A percentile compares a stretch with the other conserved stretches of the same genome.
Evolutionary conservation across 768 basidiomycete species (phyloP).

Genomic region (Boletellus ananiceps): DNA sequence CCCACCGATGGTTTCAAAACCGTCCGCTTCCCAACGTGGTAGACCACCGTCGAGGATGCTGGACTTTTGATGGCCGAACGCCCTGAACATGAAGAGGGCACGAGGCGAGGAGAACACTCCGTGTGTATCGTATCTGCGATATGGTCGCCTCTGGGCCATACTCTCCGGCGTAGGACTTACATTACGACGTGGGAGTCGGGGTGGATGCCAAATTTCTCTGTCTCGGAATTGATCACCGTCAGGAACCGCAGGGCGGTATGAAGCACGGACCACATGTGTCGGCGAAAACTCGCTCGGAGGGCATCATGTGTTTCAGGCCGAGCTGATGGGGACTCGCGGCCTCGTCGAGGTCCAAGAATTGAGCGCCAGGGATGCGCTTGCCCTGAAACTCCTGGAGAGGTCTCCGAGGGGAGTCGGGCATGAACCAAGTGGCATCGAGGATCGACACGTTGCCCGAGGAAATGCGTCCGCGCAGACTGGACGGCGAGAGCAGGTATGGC

Average conservation of each 20-base stretch:
- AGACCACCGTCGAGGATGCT: slow-evolving; percentile 93
- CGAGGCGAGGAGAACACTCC: slow-evolving; percentile 93
- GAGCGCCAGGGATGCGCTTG: slow-evolving; percentile 66
- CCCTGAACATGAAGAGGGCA: slow-evolving; percentile 90
- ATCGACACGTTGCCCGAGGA: slow-evolving; percentile 35
- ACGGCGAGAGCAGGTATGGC: slow-evolving; percentile 52
- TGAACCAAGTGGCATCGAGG: slow-evolving; percentile 87
- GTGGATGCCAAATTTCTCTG: slow-evolving; percentile 69
- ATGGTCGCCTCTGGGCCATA: slow-evolving; percentile 7
- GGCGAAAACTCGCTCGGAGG: slow-evolving; percentile 63
- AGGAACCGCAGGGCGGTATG: slow-evolving; percentile 3
- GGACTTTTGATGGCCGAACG: slow-evolving; percentile 83
- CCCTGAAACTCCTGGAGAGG: slow-evolving; percentile 62
- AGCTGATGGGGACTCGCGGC: slow-evolving; percentile 71
- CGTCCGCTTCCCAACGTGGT: slow-evolving; percentile 72
- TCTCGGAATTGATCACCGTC: slow-evolving; percentile 15
- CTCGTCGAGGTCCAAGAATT: slow-evolving; percentile 76
- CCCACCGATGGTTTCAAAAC: slow-evolving; percentile 44
- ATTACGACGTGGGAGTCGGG: slow-evolving; percentile 77
- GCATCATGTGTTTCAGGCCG: slow-evolving; percentile 94
- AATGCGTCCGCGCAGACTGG: slow-evolving; percentile 38
- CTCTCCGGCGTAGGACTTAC: slow-evolving; percentile 32
- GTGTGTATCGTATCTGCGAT: slow-evolving; percentile 74
- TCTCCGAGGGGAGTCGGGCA: slow-evolving; percentile 81
- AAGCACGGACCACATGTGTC: slow-evolving; percentile 67